These are phyloP conservation scores for Mycena epipterygia DNA, from an alignment of 768 basidiomycete species.

Conservation along the genomic window DNA sequence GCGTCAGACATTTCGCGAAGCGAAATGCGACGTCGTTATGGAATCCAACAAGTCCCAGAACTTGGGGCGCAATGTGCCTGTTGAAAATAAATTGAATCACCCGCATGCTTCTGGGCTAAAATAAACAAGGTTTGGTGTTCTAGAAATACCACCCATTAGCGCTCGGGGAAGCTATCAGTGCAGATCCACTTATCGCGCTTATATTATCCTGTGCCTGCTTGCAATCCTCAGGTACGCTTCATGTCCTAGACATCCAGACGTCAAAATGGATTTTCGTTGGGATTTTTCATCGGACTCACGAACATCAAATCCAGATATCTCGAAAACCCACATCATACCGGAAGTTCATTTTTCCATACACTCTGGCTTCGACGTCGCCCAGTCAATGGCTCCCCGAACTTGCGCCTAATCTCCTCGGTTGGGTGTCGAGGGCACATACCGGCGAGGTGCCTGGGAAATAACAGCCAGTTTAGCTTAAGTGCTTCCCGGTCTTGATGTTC, in stretches of 20 bases:
- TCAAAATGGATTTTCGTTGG: too few species aligned
- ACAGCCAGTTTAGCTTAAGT: neutral
- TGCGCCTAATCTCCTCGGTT: constrained; percentile 27
- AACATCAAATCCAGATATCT: neutral
- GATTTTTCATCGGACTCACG: too few species aligned
- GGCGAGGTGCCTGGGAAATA: constrained; percentile 27
- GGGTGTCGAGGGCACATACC: neutral
- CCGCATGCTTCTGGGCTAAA: too few species aligned
- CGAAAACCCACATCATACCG: neutral
- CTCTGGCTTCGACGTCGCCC: constrained; percentile 8
- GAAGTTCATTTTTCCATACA: constrained; percentile 2
- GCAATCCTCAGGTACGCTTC: too few species aligned
- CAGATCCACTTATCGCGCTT: too few species aligned
- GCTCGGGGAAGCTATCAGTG: too few species aligned
- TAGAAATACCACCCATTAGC: too few species aligned
- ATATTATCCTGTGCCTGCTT: too few species aligned
- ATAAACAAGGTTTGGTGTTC: too few species aligned
- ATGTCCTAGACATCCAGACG: too few species aligned
- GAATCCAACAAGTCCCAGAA: constrained; percentile 14
- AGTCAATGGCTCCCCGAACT: constrained; percentile 18
- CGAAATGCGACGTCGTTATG: constrained; percentile 32
- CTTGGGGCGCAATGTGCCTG: neutral
- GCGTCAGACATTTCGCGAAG: too few species aligned
- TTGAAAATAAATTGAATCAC: neutral
- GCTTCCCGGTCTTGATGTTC: constrained; percentile 4